These are phyloP conservation scores for Colletotrichum tabaci DNA, from an alignment of 2,329 filamentous ascomycete species.

Conservation along the genomic window DNA sequence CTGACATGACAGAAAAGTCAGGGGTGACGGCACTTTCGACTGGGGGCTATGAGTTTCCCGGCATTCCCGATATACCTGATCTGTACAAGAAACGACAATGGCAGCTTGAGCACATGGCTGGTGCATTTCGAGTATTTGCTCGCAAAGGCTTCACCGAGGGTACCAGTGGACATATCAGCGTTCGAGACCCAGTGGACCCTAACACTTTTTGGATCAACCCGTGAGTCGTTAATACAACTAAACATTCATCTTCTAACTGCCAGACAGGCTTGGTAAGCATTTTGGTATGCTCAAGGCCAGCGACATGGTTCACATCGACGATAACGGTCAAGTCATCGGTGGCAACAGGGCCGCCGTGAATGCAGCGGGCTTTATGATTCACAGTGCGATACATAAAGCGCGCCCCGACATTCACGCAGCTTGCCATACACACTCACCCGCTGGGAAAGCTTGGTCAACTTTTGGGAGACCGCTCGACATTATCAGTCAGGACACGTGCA, in stretches of 20 bases:
- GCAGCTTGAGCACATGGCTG: constrained; percentile 59
- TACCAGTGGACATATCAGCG: constrained; percentile 75
- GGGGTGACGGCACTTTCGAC: constrained; percentile 39
- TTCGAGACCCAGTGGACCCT: constrained; percentile 73
- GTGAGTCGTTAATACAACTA: constrained; percentile 33
- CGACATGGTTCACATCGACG: constrained; percentile 75
- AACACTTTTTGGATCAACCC: constrained; percentile 78
- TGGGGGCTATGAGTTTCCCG: constrained; percentile 55
- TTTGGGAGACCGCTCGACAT: constrained; percentile 73
- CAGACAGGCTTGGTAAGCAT: constrained; percentile 64
- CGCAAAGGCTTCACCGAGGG: constrained; percentile 71
- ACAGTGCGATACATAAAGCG: constrained; percentile 72
- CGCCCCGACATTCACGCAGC: constrained; percentile 72
- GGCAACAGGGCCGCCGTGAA: constrained; percentile 72
- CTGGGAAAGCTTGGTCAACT: constrained; percentile 73
- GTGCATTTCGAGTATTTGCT: constrained; percentile 63
- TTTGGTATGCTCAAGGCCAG: constrained; percentile 73
- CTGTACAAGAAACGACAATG: constrained; percentile 51
- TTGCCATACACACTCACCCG: constrained; percentile 72
- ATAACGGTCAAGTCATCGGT: constrained; percentile 71
- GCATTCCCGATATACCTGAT: constrained; percentile 70
- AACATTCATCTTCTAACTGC: too few species aligned
- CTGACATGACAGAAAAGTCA: background rate
- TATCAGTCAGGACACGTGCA: constrained; percentile 72
- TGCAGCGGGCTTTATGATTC: constrained; percentile 74